Conservation (phyloP, 164 flowering plant species). For the Paratinospora sagittata region DNA sequence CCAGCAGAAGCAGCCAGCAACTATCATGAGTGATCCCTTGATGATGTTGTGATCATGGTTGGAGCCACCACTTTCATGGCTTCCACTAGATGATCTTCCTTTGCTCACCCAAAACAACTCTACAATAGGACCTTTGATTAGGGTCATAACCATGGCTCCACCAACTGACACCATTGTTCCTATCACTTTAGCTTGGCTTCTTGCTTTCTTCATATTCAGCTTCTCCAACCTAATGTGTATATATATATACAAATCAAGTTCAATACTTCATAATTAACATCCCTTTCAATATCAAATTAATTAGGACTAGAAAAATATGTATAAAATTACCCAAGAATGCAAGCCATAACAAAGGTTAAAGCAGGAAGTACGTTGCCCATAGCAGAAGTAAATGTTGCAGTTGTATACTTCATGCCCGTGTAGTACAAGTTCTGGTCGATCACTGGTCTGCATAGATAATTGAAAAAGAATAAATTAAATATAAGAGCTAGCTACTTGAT, state of each 20-base stretch:
- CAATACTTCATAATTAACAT: no score
- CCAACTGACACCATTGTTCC: constrained; percentile 58
- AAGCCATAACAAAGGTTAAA: constrained; percentile 64
- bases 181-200: constrained; percentile 58
- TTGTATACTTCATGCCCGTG: constrained; percentile 65
- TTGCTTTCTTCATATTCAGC: constrained; percentile 45
- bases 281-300: not conserved
- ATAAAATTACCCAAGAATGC: constrained; percentile 33
- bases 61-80: constrained; percentile 18
- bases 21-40: constrained; percentile 64
- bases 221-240: constrained; percentile 53
- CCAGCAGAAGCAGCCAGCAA: constrained; percentile 53
- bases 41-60: constrained; percentile 21
- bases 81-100: not conserved
- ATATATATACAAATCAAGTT: not conserved
- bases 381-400: constrained; percentile 72
- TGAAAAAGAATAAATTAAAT: no score
- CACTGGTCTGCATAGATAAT: constrained; percentile 45
- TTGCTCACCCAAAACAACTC: constrained; percentile 24
- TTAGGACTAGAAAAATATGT: no score
- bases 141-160: constrained; percentile 85
- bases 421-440: constrained; percentile 69
- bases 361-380: constrained; percentile 71
- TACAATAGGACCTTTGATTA: constrained; percentile 77
- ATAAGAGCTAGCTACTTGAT: not conserved